Base-by-base conservation (phyloP, 2,329 filamentous ascomycete species). In the Shiraia sp. region DNA sequence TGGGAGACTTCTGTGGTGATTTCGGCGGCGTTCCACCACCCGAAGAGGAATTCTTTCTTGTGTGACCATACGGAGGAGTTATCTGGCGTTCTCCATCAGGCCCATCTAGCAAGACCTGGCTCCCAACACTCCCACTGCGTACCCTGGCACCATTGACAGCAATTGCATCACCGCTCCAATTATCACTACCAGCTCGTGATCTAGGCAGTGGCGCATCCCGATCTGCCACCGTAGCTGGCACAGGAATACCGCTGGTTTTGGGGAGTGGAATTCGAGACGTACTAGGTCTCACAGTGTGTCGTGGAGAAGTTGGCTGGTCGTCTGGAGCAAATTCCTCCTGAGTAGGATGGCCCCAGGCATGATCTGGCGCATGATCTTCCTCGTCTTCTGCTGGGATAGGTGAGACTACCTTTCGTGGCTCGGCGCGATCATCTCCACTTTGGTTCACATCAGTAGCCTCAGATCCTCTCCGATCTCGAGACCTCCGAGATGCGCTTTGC, bases 211-310 rank as follows among this genome's bases (percentile, higher is more conserved):
- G 83, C 16, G 81, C 83, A 56, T 90, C 86, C 50, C 90, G 82
- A 53, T 92, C 90, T 32, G 89, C 75, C 50, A 85, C 82, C 35
- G 86, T 82, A 36, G 80, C 69, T 2, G 88, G 81, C 44, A 95
- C 85, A 9, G 90, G 90, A 14, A 83, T 79, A 2, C 88, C 87
- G 63, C 89, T 96, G 10, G 80, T 75, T 58, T 89, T 91, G 22
- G 90, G 84, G 26, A 97, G 79, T 1, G 93, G 93, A 63, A 99
- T 96, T 39, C 89, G 84, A 31, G 92, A 96, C 3, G 80, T 74
- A 72, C 81, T 73, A 22, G 74, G 73, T 41, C 74, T 61, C 27
- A 60, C 57, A 33, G 76, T 80, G 71, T 79, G 86, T 53, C 56
- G 55, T 26, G 57, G 47, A 56, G 79, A 70, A 70, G 80, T 50